Percentiles rank a stretch among this genome's conserved stretches.
Conservation (phyloP, 1,139 yeast genomes). For the Suhomyces wounanorum region DNA sequence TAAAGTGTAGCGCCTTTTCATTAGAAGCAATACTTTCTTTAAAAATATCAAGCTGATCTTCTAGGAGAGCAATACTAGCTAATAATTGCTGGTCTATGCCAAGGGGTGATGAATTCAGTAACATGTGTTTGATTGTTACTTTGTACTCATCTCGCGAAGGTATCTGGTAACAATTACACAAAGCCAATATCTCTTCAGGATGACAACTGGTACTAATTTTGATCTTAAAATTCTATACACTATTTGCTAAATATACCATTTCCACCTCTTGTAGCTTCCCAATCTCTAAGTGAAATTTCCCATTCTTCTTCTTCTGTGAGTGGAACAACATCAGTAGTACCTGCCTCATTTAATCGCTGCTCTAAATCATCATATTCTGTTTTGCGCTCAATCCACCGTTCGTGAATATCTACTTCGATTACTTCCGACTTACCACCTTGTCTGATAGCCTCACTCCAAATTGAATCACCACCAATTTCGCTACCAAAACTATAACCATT, state of each 20-base stretch:
- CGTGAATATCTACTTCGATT: slow-evolving; percentile 75
- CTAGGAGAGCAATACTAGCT: neutral
- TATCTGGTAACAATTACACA: neutral
- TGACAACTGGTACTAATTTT: no score
- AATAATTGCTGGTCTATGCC: slow-evolving; percentile 4
- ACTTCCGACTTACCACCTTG: slow-evolving; percentile 61
- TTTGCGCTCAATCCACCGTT: slow-evolving; percentile 91
- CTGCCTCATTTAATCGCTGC: slow-evolving; percentile 44
- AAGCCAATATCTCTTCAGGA: neutral
- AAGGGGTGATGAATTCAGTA: neutral
- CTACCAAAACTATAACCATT: slow-evolving; percentile 94
- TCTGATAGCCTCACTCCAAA: slow-evolving; percentile 94
- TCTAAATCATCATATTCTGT: slow-evolving; percentile 68
- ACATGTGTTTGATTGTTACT: neutral
- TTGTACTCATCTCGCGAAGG: neutral
- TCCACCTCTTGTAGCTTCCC: slow-evolving; percentile 48
- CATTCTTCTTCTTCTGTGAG: slow-evolving; percentile 68
- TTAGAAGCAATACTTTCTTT: neutral
- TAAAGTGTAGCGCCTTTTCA: neutral
- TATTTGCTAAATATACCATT: slow-evolving; percentile 10
- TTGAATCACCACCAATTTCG: slow-evolving; percentile 92
- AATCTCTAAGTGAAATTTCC: slow-evolving; percentile 64
- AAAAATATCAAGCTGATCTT: neutral
- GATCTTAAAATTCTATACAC: neutral
- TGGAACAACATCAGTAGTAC: slow-evolving; percentile 26